These are phyloP conservation scores for Diospyros kaki DNA, from an alignment of 148 eudicot genomes.

Conservation along the genomic window DNA sequence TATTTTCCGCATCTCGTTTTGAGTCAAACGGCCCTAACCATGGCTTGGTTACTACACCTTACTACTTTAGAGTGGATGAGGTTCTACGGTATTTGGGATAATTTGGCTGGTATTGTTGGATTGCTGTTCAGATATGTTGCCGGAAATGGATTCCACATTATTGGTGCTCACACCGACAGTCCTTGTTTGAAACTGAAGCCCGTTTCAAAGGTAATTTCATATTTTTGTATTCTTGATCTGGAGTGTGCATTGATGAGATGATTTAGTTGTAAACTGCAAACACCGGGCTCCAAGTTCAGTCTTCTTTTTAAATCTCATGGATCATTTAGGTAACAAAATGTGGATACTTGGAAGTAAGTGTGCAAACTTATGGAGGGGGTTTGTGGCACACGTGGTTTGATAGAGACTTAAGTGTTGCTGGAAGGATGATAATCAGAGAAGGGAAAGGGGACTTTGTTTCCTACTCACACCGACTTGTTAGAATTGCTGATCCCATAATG, in stretches of 20 bases:
- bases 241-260: neutral
- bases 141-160: conserved; percentile 81
- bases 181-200: conserved; percentile 96
- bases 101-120: conserved; percentile 1
- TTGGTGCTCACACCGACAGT: conserved; percentile 98
- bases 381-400: conserved; percentile 99
- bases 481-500: conserved; percentile 88
- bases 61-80: neutral
- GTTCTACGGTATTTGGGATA: neutral
- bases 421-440: conserved; percentile 71
- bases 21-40: no score
- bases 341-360: conserved; percentile 89
- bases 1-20: no score
- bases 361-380: conserved; percentile 95
- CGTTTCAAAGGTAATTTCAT: conserved; percentile 62
- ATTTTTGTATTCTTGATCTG: neutral
- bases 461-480: conserved; percentile 70
- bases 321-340: conserved; percentile 67
- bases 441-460: conserved; percentile 53
- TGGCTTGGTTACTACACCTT: no score
- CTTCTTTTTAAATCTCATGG: neutral
- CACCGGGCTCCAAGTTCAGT: neutral
- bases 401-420: conserved; percentile 86
- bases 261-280: neutral
- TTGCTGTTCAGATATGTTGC: conserved; percentile 62